Conservation (phyloP, 1,139 yeast species). For the Magnusiomyces suaveolens region DNA sequence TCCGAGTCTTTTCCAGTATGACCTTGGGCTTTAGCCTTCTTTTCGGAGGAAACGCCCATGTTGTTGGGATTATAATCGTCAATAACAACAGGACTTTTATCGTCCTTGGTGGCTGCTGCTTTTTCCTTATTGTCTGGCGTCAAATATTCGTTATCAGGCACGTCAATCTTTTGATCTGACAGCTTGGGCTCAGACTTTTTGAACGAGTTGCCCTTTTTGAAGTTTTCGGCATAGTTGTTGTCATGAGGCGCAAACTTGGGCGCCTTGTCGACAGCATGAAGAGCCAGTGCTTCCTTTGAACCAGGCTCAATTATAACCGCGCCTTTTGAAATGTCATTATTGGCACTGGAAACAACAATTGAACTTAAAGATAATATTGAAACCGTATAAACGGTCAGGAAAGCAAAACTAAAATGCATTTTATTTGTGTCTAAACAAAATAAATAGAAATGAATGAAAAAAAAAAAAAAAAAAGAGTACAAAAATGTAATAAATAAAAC, state of each 20-base stretch:
- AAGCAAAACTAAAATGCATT: constrained; percentile 14
- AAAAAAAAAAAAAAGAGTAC: background rate
- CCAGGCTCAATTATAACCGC: constrained; percentile 28
- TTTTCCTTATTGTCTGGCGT: constrained; percentile 22
- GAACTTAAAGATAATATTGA: constrained; percentile 7
- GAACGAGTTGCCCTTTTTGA: constrained; percentile 27
- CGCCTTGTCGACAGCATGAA: constrained; percentile 27
- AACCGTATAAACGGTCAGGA: constrained; percentile 9
- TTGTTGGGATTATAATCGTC: constrained; percentile 35
- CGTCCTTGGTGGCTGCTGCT: constrained; percentile 22
- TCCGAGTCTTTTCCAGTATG: constrained; percentile 13
- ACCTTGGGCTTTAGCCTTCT: constrained; percentile 14
- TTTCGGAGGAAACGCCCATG: constrained; percentile 28
- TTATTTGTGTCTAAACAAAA: background rate
- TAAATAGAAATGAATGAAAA: background rate
- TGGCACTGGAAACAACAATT: constrained; percentile 4
- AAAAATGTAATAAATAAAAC: background rate
- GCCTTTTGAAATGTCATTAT: constrained; percentile 21
- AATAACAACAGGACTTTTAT: constrained; percentile 28
- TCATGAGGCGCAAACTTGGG: constrained; percentile 34
- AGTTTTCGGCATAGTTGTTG: constrained; percentile 23
- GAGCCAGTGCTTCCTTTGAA: constrained; percentile 26
- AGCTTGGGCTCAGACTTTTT: constrained; percentile 28
- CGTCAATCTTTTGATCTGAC: constrained; percentile 23
- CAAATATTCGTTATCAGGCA: constrained; percentile 22